Conservation (phyloP, 129 eudicot species). For the Flaveria sonorensis region DNA sequence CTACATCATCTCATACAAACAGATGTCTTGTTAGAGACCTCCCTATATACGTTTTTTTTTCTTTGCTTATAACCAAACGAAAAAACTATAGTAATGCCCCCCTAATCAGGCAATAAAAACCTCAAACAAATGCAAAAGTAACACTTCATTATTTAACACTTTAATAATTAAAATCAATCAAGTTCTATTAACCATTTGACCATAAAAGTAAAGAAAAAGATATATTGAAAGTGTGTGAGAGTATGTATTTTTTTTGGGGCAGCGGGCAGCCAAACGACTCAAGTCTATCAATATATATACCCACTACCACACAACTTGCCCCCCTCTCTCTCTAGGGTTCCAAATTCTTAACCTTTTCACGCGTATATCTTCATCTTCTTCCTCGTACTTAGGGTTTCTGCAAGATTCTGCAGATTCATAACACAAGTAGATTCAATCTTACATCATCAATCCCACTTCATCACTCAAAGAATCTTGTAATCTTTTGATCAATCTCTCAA, state of each 20-base stretch:
- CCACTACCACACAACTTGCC: slow-evolving; percentile 13
- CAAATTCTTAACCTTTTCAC: slow-evolving; percentile 19
- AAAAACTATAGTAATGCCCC: too few species aligned
- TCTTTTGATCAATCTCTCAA: too few species aligned
- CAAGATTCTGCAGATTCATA: neutral
- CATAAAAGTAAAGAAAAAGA: neutral
- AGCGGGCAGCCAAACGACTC: slow-evolving; percentile 44
- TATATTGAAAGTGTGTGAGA: neutral
- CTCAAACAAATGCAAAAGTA: neutral
- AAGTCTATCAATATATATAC: slow-evolving; percentile 25
- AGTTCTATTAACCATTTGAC: slow-evolving; percentile 24
- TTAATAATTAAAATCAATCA: slow-evolving; percentile 17
- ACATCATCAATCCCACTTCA: too few species aligned
- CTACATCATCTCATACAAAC: too few species aligned
- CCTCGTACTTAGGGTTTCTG: slow-evolving; percentile 38
- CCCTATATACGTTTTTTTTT: too few species aligned
- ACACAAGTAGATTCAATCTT: too few species aligned
- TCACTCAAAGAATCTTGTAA: too few species aligned
- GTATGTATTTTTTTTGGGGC: slow-evolving; percentile 20
- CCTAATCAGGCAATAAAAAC: neutral
- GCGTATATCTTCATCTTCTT: slow-evolving; percentile 37
- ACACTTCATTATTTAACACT: neutral
- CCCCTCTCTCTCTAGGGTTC: slow-evolving; percentile 34
- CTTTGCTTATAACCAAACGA: too few species aligned
- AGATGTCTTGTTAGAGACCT: too few species aligned